A percentile compares a stretch with the other conserved stretches of the same genome.
Conservation (phyloP, 1,139 yeast species). For the Pichia sp. region DNA sequence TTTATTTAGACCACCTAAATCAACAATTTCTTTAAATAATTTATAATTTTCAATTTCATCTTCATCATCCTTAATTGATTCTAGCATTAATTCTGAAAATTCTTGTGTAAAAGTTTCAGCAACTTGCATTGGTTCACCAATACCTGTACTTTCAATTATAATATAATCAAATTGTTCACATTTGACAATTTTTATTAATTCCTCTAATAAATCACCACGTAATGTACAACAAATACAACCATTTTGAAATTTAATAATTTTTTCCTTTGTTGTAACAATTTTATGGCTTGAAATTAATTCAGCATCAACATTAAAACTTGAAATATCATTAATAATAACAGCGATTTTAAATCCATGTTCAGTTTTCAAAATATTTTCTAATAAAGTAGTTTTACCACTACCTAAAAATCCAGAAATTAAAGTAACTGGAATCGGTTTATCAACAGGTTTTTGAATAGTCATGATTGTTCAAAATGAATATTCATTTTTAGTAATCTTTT, state of each 20-base stretch:
- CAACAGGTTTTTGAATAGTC: background rate
- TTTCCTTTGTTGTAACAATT: conserved; percentile 37
- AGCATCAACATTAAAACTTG: conserved; percentile 38
- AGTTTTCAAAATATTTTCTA: conserved; percentile 36
- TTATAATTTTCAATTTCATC: conserved; percentile 20
- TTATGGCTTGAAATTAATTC: conserved; percentile 35
- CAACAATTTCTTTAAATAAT: conserved; percentile 30
- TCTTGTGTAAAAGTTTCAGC: conserved; percentile 44
- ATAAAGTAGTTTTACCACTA: conserved; percentile 40
- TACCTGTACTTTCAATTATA: conserved; percentile 41
- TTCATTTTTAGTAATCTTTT: no score
- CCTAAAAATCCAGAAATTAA: conserved; percentile 41
- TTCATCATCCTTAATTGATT: conserved; percentile 21
- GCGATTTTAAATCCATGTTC: conserved; percentile 39
- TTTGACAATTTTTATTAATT: conserved; percentile 34
- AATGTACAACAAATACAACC: conserved; percentile 46
- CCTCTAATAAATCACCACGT: conserved; percentile 41
- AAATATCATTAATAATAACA: conserved; percentile 40
- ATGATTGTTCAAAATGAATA: background rate
- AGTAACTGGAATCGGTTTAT: conserved; percentile 36
- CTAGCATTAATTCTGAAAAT: conserved; percentile 31
- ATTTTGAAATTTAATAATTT: conserved; percentile 39
- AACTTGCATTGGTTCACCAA: conserved; percentile 45
- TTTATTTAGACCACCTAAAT: conserved; percentile 36
- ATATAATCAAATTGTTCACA: conserved; percentile 36